Evolutionary conservation across 2,329 filamentous ascomycete species (phyloP), one percentile per base, ranked within the genome.

Genomic region (Diaporthe vexans): DNA sequence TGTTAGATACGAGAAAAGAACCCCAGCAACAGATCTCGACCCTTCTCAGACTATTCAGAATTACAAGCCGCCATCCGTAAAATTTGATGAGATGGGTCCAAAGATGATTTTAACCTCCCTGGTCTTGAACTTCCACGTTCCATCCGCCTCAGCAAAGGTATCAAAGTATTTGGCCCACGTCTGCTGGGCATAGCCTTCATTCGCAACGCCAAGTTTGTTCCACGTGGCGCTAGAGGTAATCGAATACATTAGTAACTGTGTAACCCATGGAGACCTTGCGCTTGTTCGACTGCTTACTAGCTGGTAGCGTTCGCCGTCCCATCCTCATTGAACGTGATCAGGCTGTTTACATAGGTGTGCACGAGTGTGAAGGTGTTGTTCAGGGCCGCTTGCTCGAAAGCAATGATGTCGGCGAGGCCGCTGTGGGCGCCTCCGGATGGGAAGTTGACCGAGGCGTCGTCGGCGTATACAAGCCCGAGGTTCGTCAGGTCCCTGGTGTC

Each of bases 401-500:
- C 33, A 3, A 67, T 67, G 33, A 67, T 67, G n/a, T 67, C 46
- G 8, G 63, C 48, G 15, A 68, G 33, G n/a, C 63, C 63, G 6
- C 4, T 26, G 21, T 54, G 63, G 8, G 63, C 15, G 1, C 6
- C 63, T 3, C 13, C 63, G 1, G 13, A 0, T 0, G 21, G 21
- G 10, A 68, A 68, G 1, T 40, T 33, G n/a, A 54, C 15, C 8
- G 15, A 7, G 1, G 29, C 63, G 13, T 68, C 33, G 33, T 68
- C 63, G 33, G 63, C n/a, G n/a, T 68, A 68, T 4, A 68, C 63
- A 4, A 26, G 63, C 11, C 48, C 63, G 8, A 68, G 63, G 33
- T n/a, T 68, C 33, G 63, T 68, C 63, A 68, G 46, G 48, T 68
- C 63, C 48, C 63, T 54, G 8, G 63, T 68, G 48, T 68, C 63